phyloP scores from a whole-genome alignment of 768 basidiomycete species.

The Vishniacozyma victoriae region DNA sequence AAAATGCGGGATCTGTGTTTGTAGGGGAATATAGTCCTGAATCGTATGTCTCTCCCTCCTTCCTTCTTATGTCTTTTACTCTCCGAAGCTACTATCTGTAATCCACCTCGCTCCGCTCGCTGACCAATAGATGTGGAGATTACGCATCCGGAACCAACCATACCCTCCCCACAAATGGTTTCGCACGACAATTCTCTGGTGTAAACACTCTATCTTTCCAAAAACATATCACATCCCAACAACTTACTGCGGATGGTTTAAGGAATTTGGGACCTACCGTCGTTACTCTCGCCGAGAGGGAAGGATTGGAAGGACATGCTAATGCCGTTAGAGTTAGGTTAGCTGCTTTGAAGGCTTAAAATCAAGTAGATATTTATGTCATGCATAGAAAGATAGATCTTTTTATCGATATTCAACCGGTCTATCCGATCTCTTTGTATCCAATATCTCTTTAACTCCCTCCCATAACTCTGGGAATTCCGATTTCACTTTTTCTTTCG shows the following conservation, averaged over 20 bases:
- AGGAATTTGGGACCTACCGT: conserved; percentile 76
- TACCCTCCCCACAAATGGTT: conserved; percentile 81
- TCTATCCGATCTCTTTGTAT: neutral
- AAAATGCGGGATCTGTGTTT: conserved; percentile 95
- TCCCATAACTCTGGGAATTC: conserved; percentile 30
- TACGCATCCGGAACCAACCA: conserved; percentile 99
- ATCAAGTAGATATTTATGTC: too few species aligned
- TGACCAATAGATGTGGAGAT: conserved; percentile 72
- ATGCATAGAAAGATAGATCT: too few species aligned
- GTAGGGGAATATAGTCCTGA: conserved; percentile 93
- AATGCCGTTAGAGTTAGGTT: conserved; percentile 89
- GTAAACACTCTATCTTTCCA: conserved; percentile 97
- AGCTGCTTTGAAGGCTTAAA: conserved; percentile 24
- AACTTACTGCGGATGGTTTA: conserved; percentile 74
- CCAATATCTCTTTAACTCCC: conserved; percentile 8
- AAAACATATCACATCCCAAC: conserved; percentile 96
- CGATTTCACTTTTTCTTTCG: conserved; percentile 9
- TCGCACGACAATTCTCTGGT: conserved; percentile 95
- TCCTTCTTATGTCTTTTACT: neutral
- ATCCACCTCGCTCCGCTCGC: neutral
- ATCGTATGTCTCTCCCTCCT: conserved; percentile 54
- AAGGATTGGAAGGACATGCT: conserved; percentile 89
- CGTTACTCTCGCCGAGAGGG: conserved; percentile 83
- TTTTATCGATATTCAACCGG: neutral
- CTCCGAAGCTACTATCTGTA: neutral